These are phyloP conservation scores for Polychaeton citri DNA, from an alignment of 2,329 filamentous ascomycete species.

Conservation along the genomic window DNA sequence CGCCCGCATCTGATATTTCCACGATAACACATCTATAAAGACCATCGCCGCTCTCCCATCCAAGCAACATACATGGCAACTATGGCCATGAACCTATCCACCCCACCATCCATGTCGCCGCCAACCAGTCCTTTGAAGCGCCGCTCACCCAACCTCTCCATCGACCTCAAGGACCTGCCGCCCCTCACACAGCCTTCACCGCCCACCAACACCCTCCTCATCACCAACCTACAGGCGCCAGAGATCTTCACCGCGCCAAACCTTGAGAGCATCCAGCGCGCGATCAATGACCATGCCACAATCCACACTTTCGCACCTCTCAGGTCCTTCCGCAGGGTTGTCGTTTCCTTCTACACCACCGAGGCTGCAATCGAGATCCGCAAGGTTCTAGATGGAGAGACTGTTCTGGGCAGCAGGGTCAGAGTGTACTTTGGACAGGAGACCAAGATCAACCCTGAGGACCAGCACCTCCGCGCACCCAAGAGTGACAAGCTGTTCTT, in stretches of 20 bases:
- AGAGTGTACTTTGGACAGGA: conserved; percentile 49
- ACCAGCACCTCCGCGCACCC: conserved; percentile 40
- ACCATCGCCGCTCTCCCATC: too few species aligned
- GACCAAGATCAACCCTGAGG: conserved; percentile 31
- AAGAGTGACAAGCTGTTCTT: conserved; percentile 51
- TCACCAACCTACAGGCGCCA: conserved; percentile 63
- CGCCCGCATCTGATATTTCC: too few species aligned
- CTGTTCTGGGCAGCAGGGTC: conserved; percentile 55
- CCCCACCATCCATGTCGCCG: conserved; percentile 5
- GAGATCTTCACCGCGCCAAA: conserved; percentile 65
- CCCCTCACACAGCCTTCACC: conserved; percentile 57
- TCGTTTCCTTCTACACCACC: conserved; percentile 62
- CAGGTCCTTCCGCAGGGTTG: conserved; percentile 69
- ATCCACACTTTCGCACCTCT: conserved; percentile 69
- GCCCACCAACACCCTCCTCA: conserved; percentile 70
- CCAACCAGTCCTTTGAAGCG: conserved; percentile 7
- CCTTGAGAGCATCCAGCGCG: conserved; percentile 57
- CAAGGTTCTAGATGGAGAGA: conserved; percentile 59
- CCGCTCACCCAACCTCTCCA: conserved; percentile 40
- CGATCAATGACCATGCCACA: conserved; percentile 55
- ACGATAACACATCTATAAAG: too few species aligned
- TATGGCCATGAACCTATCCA: conserved; percentile 11
- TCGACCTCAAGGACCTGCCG: conserved; percentile 63
- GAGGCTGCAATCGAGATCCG: conserved; percentile 59
- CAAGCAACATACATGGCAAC: conserved; percentile 5